Base-by-base conservation (phyloP, 352 stramenopile species). In the Phytopythium litorale region DNA sequence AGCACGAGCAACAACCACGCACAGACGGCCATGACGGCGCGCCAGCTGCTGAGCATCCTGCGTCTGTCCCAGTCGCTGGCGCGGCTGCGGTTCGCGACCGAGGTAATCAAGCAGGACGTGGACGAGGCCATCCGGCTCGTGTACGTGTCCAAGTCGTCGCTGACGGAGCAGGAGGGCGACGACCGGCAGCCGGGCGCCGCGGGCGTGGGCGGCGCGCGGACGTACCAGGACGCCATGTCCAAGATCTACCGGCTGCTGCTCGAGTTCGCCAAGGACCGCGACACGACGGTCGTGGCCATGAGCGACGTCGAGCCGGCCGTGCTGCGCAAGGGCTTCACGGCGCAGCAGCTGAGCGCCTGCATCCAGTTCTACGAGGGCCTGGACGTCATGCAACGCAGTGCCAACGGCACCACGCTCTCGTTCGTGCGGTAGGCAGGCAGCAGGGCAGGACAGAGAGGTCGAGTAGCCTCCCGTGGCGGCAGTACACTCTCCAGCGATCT, bases 41-140 rank as follows among this genome's bases (percentile, higher is more conserved):
- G 98, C 51, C 97, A 99, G 77, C 75, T 99, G 42, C 76, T 99
- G 32, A 99, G 97, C 71, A 99, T 99, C 69, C 78, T 99, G 35
- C 96, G 98, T 23, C 85, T 99, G 40, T 97, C 91, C 16, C 91
- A 98, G 63, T 94, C 97, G n/a, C 85, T 99, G 1, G 97, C 97
- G 28, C 86, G 97, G 37, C 79, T 99, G 40, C 89, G 96, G 21
- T 99, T 99, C 70, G 90, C 90, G 37, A 96, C 82, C 0, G 85
- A 96, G 65, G 97, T 99, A 13, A 97, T 97, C 53, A 84, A 89
- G 48, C 93, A 98, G 62, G 98, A 99, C 73, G 97, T 99, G 3
- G 96, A 99, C 63, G 98, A 99, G 81, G 97, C 93, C 23, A 96
- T 98, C 62, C 88, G 93, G 35, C 75, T 98, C 16, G 98, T 98